Evolutionary conservation across 192 early-diverging fungal species (phyloP), one percentile per base, ranked within the genome.

Genomic region (Coemansia sp.): DNA sequence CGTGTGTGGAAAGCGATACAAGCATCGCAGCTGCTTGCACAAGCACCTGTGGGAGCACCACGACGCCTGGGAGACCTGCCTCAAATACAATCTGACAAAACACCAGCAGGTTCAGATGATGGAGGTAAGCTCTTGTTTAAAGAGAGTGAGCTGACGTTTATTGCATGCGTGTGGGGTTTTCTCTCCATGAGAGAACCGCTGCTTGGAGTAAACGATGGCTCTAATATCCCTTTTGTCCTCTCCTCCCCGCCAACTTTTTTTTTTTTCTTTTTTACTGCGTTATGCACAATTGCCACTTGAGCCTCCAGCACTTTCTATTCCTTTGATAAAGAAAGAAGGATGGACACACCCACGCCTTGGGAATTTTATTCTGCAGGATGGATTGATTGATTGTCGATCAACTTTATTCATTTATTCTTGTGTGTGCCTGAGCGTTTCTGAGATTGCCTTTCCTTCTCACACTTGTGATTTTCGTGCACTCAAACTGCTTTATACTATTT

Each of bases 41-140:
- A 88, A 83, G 78, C 87, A 88, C 51, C 72, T 84, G 27, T 88
- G 87, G 87, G 87, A 88, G 77, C 87, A 88, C 68, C 87, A 88
- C 77, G 87, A 87, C 45, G 80, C 82, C 64, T 88, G 87, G 87
- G 85, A 87, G 27, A 66, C 84, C 14, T 88, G 87, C 66, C 78
- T 88, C 25, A 86, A 86, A 64, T 88, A 86, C 67, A 88, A 88
- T 68, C 63, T 88, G 64, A 85, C 87, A 31, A 88, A 88, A 64
- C 87, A 88, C 74, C 87, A 88, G 77, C 87, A 88, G 67, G 87
- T 88, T 5, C 87, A 88, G 64, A 88, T 88, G 87, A 88, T 88
- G 87, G 87, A 88, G 85, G 81, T 84, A 78, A 72, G 85, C 55
- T 15, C 10, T 23, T 32, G 29, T 15, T 32, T 32, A 36, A 36